Conservation (phyloP, 345 rosid species). For the Corchorus olitorius region DNA sequence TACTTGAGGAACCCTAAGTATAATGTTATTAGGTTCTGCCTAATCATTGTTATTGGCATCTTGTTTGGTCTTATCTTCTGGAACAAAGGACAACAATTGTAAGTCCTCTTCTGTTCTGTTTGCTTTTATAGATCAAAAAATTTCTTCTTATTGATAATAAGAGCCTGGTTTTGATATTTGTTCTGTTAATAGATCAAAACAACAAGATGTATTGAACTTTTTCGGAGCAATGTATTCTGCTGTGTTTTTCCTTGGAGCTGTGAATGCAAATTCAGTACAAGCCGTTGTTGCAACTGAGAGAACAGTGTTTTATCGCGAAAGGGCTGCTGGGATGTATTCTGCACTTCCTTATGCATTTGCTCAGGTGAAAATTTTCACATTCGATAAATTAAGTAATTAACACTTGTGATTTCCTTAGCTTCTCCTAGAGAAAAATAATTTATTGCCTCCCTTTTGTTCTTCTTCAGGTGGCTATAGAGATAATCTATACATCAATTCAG, state of each 20-base stretch:
- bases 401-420: background rate
- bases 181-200: slow-evolving; percentile 33
- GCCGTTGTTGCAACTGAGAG: slow-evolving; percentile 69
- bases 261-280: slow-evolving; percentile 52
- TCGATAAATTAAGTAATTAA: too few relatives aligned
- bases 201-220: slow-evolving; percentile 68
- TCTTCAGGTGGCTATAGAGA: slow-evolving; percentile 72
- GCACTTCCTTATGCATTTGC: slow-evolving; percentile 71
- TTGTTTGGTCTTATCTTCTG: slow-evolving; percentile 50
- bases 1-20: slow-evolving; percentile 52
- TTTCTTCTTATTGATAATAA: background rate
- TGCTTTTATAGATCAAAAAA: background rate
- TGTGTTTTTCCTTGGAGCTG: slow-evolving; percentile 57
- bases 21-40: slow-evolving; percentile 40
- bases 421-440: slow-evolving; percentile 14
- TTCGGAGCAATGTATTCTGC: slow-evolving; percentile 79
- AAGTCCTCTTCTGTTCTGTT: slow-evolving; percentile 8
- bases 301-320: slow-evolving; percentile 72
- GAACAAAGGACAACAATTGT: slow-evolving; percentile 45
- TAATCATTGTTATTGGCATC: slow-evolving; percentile 33
- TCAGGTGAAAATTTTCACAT: slow-evolving; percentile 40
- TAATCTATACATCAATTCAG: slow-evolving; percentile 58
- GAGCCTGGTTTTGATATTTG: background rate
- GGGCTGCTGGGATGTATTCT: slow-evolving; percentile 81
- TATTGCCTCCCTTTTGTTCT: slow-evolving; percentile 27